Evolutionary conservation across 495 filamentous ascomycete species (phyloP), one percentile per base, ranked within the genome.

Genomic region (Podospora pseudopauciseta): DNA sequence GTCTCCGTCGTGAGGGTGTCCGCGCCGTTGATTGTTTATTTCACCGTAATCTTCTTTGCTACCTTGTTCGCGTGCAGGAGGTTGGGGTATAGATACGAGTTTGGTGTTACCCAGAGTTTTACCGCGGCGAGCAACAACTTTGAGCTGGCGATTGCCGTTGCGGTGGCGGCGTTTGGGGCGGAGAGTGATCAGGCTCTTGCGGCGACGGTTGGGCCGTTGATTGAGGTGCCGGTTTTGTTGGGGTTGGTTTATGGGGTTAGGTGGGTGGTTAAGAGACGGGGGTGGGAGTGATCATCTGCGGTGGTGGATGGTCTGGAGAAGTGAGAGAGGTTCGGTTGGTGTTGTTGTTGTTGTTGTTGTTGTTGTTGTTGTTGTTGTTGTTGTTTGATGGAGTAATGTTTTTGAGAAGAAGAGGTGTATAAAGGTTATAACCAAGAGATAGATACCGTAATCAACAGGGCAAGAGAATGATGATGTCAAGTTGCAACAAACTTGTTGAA

Each of bases 111-210:
- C 13, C 94, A 97, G 80, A 92, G 91, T 72, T 95, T 97, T 71
- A 97, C 94, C 0, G 94, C 94, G 5, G 94, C 94, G 3, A 97
- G 93, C 76, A 97, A 97, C 70, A 97, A 97, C 73, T 97, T 97
- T 72, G 94, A 97, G 81, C 78, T 97, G 19, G 94, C 94, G 0
- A 96, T 97, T 79, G 94, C 94, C 1, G 93, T 97, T 2, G 93
- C 92, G 2, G 88, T 97, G 4, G 92, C 93, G 3, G 88, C 89
- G 3, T 97, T 90, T 80, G 94, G 94, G 0, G 85, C 90, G 1
- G 79, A 88, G 30, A 92, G 90, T 71, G 90, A 94, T 58, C 91
- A 97, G 75, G 94, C 93, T 0, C 80, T 97, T 30, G 94, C 94
- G n/a, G 83, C 91, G 13, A 97, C 93, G 1, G 93, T 97, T 0